Evolutionary conservation across 192 early-diverging fungal genomes (phyloP).

Genomic region (Backusella morwellensis): DNA sequence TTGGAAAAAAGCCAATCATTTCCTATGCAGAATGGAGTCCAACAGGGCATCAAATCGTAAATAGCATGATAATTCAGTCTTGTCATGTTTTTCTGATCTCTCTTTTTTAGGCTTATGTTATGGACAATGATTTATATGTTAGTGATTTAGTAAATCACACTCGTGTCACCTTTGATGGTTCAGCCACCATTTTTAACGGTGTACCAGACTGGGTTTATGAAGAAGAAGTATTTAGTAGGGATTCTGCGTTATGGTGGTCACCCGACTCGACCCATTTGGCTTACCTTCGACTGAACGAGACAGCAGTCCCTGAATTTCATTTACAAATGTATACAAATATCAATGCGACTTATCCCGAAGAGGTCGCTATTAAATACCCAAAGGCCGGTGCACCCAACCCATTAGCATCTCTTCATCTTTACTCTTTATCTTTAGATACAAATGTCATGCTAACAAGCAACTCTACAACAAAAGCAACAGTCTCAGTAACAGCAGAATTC

Average conservation of each 20-base stretch:
- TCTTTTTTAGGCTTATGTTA: conserved; percentile 65
- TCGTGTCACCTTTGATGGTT: conserved; percentile 85
- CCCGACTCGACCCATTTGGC: conserved; percentile 75
- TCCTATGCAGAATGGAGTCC: conserved; percentile 80
- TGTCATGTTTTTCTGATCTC: not conserved
- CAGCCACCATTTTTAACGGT: conserved; percentile 81
- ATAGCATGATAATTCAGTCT: not conserved
- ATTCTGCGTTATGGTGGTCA: conserved; percentile 85
- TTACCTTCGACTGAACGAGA: conserved; percentile 87
- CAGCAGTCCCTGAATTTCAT: conserved; percentile 73
- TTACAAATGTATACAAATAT: conserved; percentile 67
- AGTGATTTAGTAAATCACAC: conserved; percentile 67
- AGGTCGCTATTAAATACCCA: conserved; percentile 83
- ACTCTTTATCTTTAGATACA: conserved; percentile 28
- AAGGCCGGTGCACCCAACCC: conserved; percentile 90
- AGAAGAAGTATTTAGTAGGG: conserved; percentile 76
- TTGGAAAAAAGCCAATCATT: conserved; percentile 48
- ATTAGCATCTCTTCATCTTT: conserved; percentile 70
- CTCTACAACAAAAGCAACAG: conserved; percentile 15
- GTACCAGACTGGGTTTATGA: conserved; percentile 99
- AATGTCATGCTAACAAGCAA: conserved; percentile 25
- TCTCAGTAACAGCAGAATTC: conserved; percentile 9
- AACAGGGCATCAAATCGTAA: conserved; percentile 53
- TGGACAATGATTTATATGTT: conserved; percentile 86
- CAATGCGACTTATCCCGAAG: conserved; percentile 62